Evolutionary conservation across 805 yeast genomes (phyloP), one percentile per base, ranked within the genome.

Genomic region (Saccharomycopsis fibuligera): DNA sequence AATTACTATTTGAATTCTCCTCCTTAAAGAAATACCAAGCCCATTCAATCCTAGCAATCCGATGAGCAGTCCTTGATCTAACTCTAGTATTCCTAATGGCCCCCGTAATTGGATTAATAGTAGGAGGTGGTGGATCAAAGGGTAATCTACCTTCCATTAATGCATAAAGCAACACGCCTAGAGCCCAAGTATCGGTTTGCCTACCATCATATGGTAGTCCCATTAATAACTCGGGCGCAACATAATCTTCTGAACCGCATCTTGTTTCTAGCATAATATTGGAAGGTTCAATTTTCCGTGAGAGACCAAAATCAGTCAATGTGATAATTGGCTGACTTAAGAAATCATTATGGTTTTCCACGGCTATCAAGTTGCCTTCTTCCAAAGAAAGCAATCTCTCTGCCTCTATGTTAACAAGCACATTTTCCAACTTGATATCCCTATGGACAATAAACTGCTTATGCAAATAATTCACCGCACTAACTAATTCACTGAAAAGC

Each of bases 171-270:
- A 90, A 69, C 2, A 93, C 98, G 2, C 99, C 99, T 8, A 90
- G 64, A 1, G 97, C 87, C 99, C 99, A 93, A 17, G 90, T 72
- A 63, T 93, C 99, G 43, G 93, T 83, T 55, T 86, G 79, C 45
- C 85, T 75, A 10, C 99, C 99, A 59, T 91, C 91, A 60, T 93
- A 93, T 5, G 88, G 83, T 48, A 86, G 72, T 1, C 98, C 98
- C 79, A 93, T 78, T 35, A 93, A 68, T 22, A 93, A 67, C 60
- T 93, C 99, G 0, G 99, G 99, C 0, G 96, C 83, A 5, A 93
- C 96, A 59, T 93, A 93, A 62, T 93, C 99, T 54, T 87, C 96
- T 1, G 96, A 86, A 0, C 99, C 99, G 64, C 99, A 93, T 53
- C 98, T 68, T 1, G 98, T 91, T 2, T 86, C 75, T 23, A 95